Conservation (phyloP, 345 rosid species). For the Eucalyptus albens region DNA sequence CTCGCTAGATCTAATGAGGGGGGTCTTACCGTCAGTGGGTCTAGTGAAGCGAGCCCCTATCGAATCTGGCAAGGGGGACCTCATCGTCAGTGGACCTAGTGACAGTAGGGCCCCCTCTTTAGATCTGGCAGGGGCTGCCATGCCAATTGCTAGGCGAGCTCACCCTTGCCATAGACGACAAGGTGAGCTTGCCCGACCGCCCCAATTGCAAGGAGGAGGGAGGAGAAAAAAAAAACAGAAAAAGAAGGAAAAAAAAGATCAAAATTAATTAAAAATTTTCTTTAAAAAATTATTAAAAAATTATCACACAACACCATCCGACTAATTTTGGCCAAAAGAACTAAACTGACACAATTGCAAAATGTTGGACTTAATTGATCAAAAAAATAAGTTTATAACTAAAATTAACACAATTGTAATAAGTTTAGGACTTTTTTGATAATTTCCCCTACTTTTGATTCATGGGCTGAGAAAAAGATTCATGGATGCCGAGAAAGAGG, state of each 20-base stretch:
- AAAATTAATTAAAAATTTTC: too few relatives aligned
- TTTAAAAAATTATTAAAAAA: too few relatives aligned
- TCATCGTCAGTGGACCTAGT: rapidly evolving
- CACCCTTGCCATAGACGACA: rapidly evolving
- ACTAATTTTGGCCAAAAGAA: rapidly evolving
- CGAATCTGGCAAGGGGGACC: too few relatives aligned
- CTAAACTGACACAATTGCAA: rapidly evolving
- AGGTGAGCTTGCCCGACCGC: rapidly evolving
- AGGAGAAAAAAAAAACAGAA: too few relatives aligned
- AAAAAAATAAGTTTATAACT: rapidly evolving
- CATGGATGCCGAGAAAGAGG: not conserved
- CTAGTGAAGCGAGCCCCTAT: rapidly evolving
- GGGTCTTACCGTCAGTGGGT: rapidly evolving
- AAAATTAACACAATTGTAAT: rapidly evolving
- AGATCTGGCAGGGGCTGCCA: rapidly evolving
- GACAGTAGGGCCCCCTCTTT: rapidly evolving
- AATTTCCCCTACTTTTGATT: not conserved
- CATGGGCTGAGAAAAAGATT: not conserved
- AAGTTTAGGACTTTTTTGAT: rapidly evolving
- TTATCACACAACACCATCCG: rapidly evolving
- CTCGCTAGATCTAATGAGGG: rapidly evolving
- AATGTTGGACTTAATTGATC: rapidly evolving
- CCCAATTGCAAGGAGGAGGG: too few relatives aligned
- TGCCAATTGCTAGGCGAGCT: rapidly evolving
- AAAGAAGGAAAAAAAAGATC: too few relatives aligned